Evolutionary conservation across 2,329 filamentous ascomycete genomes (phyloP), one percentile per base, ranked within the genome.

Genomic region (Ploettnerulaceae sp.): DNA sequence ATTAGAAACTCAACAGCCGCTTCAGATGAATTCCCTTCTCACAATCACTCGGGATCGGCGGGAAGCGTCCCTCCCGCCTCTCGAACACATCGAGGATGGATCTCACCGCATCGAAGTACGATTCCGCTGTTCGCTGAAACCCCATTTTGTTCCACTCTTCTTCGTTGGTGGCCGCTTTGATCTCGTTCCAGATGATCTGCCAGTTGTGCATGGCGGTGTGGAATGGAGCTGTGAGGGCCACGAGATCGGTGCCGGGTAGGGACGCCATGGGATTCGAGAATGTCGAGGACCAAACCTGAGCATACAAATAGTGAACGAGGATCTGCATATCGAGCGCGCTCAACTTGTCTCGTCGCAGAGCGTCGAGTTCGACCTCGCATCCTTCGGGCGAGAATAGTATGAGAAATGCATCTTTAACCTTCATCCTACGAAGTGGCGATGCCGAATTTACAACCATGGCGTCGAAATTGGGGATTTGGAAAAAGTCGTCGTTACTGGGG

Each of bases 311-410:
- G 44, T 63, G 56, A 11, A 64, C 59, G 4, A 64, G 53, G 46
- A 61, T 58, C n/a, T 62, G 59, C 57, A 64, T 57, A 48, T 64
- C 61, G 24, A 61, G 34, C 11, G 55, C 53, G 21, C 52, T 61
- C 28, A 63, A 29, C 8, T 49, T 48, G 14, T 43, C 51, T 5
- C 39, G 24, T 17, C 55, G 39, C 22, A 63, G 45, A 1, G 44
- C 28, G 22, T 48, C 26, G 7, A 61, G 36, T 9, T 56, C 51
- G 8, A 52, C 29, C 7, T 61, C 43, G 3, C 46, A 44, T 1
- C 33, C 45, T 31, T 55, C 52, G 4, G 44, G 39, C 5, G 51
- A 35, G 26, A 61, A 62, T 1, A 64, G 40, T 9, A 54, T 40
- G 7, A 56, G 25, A 33, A 61, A 62, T 3, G 61, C 60, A 18